These are phyloP conservation scores for Kwoniella dendrophila DNA, from an alignment of 768 basidiomycete species.

Conservation along the genomic window DNA sequence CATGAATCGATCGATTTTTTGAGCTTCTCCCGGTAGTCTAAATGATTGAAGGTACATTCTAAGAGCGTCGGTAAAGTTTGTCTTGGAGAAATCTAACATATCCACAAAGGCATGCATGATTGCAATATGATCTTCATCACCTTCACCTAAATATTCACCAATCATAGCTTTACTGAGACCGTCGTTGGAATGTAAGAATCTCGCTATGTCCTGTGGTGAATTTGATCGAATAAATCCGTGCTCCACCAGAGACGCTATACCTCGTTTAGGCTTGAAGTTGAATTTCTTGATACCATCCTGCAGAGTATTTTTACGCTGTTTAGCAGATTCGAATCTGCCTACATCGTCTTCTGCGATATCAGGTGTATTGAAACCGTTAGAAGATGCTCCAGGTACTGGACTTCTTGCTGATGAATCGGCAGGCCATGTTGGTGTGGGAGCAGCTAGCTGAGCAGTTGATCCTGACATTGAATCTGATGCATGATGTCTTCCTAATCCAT, in stretches of 20 bases:
- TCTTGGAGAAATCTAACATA: slow-evolving; percentile 77
- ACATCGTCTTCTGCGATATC: slow-evolving; percentile 82
- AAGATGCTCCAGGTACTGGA: slow-evolving; percentile 23
- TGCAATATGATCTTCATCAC: slow-evolving; percentile 82
- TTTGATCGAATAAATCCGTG: slow-evolving; percentile 78
- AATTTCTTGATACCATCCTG: slow-evolving; percentile 96
- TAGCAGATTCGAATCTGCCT: slow-evolving; percentile 86
- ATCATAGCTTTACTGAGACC: slow-evolving; percentile 94
- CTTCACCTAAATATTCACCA: slow-evolving; percentile 97
- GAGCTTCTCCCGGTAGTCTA: slow-evolving; percentile 93
- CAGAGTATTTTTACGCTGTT: slow-evolving; percentile 91
- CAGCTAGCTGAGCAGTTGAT: slow-evolving; percentile 31
- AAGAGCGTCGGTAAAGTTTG: slow-evolving; percentile 84
- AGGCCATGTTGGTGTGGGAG: slow-evolving; percentile 44
- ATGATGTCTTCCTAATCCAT: slow-evolving; percentile 31
- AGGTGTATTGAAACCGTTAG: slow-evolving; percentile 62
- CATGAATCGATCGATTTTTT: slow-evolving; percentile 99
- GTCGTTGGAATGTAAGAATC: slow-evolving; percentile 82
- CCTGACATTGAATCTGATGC: slow-evolving; percentile 24
- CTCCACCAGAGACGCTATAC: slow-evolving; percentile 83
- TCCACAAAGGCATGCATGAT: slow-evolving; percentile 99
- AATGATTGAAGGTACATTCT: slow-evolving; percentile 90
- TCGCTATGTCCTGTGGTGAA: slow-evolving; percentile 75
- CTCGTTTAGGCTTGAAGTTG: slow-evolving; percentile 97
- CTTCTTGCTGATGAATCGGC: slow-evolving; percentile 15